A percentile compares a stretch with the other conserved stretches of the same genome.
phyloP scores from a whole-genome alignment of 352 stramenopile genomes.

The Phytopythium montanum region DNA sequence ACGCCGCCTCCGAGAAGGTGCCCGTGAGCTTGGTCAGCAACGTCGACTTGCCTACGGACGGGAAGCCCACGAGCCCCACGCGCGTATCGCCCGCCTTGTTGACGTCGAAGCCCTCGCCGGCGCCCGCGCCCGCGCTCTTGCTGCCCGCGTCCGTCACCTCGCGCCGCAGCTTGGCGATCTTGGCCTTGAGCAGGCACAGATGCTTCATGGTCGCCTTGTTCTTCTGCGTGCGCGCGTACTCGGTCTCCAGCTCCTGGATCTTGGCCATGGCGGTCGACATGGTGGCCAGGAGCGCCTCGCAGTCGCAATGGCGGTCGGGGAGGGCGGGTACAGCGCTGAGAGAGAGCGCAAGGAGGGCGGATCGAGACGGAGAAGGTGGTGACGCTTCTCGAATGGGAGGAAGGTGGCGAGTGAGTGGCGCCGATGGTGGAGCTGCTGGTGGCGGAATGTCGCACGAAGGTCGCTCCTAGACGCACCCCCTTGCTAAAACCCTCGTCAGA shows the following conservation, averaged over 20 bases:
- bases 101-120: constrained; percentile 89
- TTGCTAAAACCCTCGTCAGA: background rate
- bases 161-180: constrained; percentile 95
- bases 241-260: constrained; percentile 80
- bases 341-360: background rate
- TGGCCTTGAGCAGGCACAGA: constrained; percentile 97
- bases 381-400: background rate
- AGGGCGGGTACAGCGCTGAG: background rate
- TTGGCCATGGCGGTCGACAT: constrained; percentile 69
- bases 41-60: constrained; percentile 98
- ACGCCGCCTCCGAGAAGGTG: constrained; percentile 93
- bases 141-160: constrained; percentile 87
- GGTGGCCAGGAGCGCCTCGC: constrained; percentile 5
- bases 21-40: constrained; percentile 96
- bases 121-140: constrained; percentile 60
- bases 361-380: background rate
- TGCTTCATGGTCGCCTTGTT: constrained; percentile 99
- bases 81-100: constrained; percentile 96
- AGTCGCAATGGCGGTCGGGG: background rate
- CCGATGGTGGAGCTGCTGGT: constrained; percentile 7
- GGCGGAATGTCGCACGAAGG: background rate
- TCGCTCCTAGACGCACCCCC: background rate
- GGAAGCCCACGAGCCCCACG: constrained; percentile 98
- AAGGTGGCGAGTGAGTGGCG: constrained; percentile 3
- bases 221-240: constrained; percentile 99